Percentiles rank a stretch among this genome's conserved stretches.
Conservation (phyloP, 192 early-diverging fungal species). For the Backusella parvicylindrica region DNA sequence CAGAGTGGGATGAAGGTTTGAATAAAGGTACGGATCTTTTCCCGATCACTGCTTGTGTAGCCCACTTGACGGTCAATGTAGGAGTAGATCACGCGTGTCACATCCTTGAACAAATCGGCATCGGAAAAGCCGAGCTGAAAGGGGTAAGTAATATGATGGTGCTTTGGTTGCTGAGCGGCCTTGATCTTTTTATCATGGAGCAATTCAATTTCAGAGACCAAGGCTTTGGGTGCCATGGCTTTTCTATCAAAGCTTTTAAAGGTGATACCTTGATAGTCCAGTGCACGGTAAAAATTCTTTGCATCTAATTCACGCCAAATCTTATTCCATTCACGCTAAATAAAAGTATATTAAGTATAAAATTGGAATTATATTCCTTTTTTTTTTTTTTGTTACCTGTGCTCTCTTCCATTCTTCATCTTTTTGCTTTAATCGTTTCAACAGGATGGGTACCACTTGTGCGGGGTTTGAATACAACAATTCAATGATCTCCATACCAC, state of each 20-base stretch:
- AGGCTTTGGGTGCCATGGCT: constrained; percentile 67
- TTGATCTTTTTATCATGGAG: constrained; percentile 39
- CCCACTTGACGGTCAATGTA: constrained; percentile 65
- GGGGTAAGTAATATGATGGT: not conserved
- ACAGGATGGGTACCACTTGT: constrained; percentile 88
- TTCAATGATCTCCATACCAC: constrained; percentile 88
- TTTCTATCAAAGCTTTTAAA: constrained; percentile 90
- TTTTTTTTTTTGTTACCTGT: constrained; percentile 47
- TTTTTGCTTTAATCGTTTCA: constrained; percentile 95
- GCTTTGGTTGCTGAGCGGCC: not conserved
- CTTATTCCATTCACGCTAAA: constrained; percentile 91
- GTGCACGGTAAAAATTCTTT: constrained; percentile 91
- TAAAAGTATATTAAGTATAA: constrained; percentile 7
- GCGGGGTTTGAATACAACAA: constrained; percentile 89
- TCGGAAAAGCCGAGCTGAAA: constrained; percentile 80
- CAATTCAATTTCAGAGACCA: constrained; percentile 84
- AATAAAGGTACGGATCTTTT: constrained; percentile 74
- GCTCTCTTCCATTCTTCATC: constrained; percentile 97
- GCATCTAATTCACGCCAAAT: constrained; percentile 93
- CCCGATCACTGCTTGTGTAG: constrained; percentile 57
- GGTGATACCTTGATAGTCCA: constrained; percentile 92
- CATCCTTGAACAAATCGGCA: constrained; percentile 70
- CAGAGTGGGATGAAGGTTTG: constrained; percentile 68
- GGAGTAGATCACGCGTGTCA: constrained; percentile 68
- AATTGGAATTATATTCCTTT: not conserved